Evolutionary conservation across 805 yeast genomes (phyloP), one percentile per base, ranked within the genome.

Genomic region (Pichia ethanolica): DNA sequence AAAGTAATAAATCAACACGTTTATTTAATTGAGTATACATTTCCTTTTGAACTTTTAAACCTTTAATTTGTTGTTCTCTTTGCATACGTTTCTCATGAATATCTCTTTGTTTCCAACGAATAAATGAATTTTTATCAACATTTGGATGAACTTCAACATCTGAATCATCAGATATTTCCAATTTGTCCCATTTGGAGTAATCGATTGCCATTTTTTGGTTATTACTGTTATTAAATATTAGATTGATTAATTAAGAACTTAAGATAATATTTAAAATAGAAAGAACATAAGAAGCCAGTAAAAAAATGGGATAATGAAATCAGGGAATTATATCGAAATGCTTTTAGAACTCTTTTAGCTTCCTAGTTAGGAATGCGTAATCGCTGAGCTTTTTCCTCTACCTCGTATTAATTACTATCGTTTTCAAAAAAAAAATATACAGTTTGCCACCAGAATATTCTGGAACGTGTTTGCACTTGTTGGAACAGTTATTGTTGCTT

Each of bases 121-220:
- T 88, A 57, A 93, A 91, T 1, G 98, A 90, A 38, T 71, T 72
- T 64, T 93, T 93, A 66, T 93, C 99, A 34, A 93, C 99, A 63
- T 93, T 93, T 52, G 98, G 99, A 64, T 93, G 99, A 13, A 91
- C 98, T 62, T 93, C 99, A 44, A 93, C 73, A 61, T 93, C 99
- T 8, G 97, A 89, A 67, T 93, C 99, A 65, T 93, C 99, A 25
- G 97, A 88, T 38, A 93, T 71, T 66, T 93, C 99, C 51, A 93
- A 79, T 64, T 89, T 88, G 68, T 93, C 99, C 98, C 99, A 93
- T 65, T 91, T 93, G 10, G 97, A 89, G 69, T 93, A 93, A 66
- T 93, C 99, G 56, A 93, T 82, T 46, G 67, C 62, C 67, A 60
- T 65, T 14, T 20, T 20, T 20, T 20, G 2, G 2, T 20, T 20